Percentiles rank a stretch among this genome's conserved stretches.
These are phyloP conservation scores for Cladophialophora exuberans DNA, from an alignment of 2,329 filamentous ascomycete species.

Conservation along the genomic window DNA sequence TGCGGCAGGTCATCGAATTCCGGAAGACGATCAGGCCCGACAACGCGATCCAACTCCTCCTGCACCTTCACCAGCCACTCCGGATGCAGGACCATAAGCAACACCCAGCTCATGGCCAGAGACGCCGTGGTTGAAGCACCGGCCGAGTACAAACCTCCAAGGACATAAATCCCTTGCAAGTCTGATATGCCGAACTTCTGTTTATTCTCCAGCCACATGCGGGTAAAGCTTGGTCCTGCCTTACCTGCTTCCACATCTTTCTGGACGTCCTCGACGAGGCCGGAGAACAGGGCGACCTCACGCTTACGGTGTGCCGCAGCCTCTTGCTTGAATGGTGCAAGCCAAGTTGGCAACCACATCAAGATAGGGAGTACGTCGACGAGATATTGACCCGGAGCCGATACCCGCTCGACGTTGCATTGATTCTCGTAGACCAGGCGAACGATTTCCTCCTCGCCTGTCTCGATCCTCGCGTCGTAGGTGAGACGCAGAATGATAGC, in stretches of 20 bases:
- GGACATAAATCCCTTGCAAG: constrained; percentile 36
- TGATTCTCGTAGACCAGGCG: constrained; percentile 38
- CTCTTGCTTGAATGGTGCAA: constrained; percentile 39
- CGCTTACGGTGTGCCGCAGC: constrained; percentile 30
- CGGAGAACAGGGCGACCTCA: constrained; percentile 35
- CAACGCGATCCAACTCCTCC: constrained; percentile 51
- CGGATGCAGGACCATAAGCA: constrained; percentile 52
- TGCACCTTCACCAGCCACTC: constrained; percentile 55
- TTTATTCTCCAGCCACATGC: constrained; percentile 34
- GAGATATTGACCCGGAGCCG: constrained; percentile 42
- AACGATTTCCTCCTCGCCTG: constrained; percentile 39
- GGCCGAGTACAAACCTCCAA: constrained; percentile 38
- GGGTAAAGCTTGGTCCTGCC: constrained; percentile 32
- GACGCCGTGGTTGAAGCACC: constrained; percentile 37
- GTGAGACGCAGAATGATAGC: constrained; percentile 43
- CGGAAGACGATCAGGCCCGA: constrained; percentile 45
- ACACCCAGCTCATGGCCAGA: constrained; percentile 36
- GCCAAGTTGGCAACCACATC: constrained; percentile 32
- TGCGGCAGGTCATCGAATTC: constrained; percentile 39
- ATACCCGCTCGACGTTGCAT: constrained; percentile 41
- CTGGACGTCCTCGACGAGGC: constrained; percentile 37
- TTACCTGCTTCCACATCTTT: constrained; percentile 31
- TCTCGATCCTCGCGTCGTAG: constrained; percentile 40
- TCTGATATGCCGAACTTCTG: constrained; percentile 33
- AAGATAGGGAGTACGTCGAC: constrained; percentile 39